Conservation (phyloP, 2,329 filamentous ascomycete genomes). For the Trichoderma semiorbis region DNA sequence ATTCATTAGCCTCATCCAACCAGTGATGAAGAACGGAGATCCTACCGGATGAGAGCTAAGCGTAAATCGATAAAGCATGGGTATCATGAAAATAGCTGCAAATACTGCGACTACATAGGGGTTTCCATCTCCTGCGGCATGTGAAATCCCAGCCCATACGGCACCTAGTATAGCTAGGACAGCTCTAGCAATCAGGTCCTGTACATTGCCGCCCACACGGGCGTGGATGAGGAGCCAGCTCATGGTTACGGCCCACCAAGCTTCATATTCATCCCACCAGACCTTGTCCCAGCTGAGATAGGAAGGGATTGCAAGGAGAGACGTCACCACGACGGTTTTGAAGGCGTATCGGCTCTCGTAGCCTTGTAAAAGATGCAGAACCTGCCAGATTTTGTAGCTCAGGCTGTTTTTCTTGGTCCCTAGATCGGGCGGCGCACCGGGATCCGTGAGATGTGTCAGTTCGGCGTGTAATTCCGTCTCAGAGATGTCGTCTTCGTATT, state of each 20-base stretch:
- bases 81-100: slow-evolving; percentile 55
- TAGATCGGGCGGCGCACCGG: slow-evolving; percentile 34
- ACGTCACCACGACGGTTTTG: slow-evolving; percentile 51
- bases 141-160: slow-evolving; percentile 52
- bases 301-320: slow-evolving; percentile 51
- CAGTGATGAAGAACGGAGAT: not conserved
- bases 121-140: slow-evolving; percentile 49
- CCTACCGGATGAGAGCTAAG: slow-evolving; percentile 52
- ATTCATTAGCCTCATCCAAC: slow-evolving; percentile 16
- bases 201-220: slow-evolving; percentile 54
- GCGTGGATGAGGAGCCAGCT: slow-evolving; percentile 52
- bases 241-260: slow-evolving; percentile 57
- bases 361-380: slow-evolving; percentile 52
- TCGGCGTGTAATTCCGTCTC: not conserved
- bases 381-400: slow-evolving; percentile 47
- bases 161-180: slow-evolving; percentile 50
- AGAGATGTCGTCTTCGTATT: slow-evolving; percentile 17
- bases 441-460: slow-evolving; percentile 34
- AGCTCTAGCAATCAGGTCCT: slow-evolving; percentile 52
- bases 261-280: slow-evolving; percentile 56
- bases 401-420: slow-evolving; percentile 37
- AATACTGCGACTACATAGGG: slow-evolving; percentile 55
- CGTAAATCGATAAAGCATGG: slow-evolving; percentile 56
- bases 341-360: slow-evolving; percentile 57
- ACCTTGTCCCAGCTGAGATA: slow-evolving; percentile 43